A percentile compares a stretch with the other conserved stretches of the same genome.
Conservation (phyloP, 768 basidiomycete species). For the Kondoa subrosea region DNA sequence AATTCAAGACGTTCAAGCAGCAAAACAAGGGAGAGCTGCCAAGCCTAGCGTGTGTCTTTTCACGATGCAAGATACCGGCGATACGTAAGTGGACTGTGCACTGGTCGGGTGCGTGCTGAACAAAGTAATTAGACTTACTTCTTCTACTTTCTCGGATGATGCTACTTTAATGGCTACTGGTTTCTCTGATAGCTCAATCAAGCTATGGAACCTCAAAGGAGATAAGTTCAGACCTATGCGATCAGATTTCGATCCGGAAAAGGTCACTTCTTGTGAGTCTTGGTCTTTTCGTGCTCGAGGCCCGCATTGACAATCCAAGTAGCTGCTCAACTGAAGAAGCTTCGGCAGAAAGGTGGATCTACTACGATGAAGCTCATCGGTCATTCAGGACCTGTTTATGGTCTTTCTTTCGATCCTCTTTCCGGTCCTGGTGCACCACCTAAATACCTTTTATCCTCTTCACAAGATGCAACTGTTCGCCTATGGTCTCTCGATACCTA, state of each 20-base stretch:
- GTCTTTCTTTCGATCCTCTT: constrained; percentile 79
- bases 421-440: constrained; percentile 73
- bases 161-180: constrained; percentile 84
- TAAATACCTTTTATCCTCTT: constrained; percentile 71
- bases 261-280: constrained; percentile 52
- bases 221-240: constrained; percentile 62
- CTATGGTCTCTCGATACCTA: constrained; percentile 93
- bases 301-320: too few species aligned
- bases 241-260: constrained; percentile 53
- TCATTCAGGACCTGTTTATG: constrained; percentile 91
- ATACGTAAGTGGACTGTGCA: constrained; percentile 48
- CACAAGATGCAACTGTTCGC: constrained; percentile 76
- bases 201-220: constrained; percentile 86
- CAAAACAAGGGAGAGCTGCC: constrained; percentile 39
- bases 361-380: constrained; percentile 89
- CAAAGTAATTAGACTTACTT: constrained; percentile 46
- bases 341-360: constrained; percentile 31
- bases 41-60: constrained; percentile 89
- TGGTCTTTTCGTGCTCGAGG: too few species aligned
- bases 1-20: constrained; percentile 37
- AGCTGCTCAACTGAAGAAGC: constrained; percentile 47
- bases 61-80: constrained; percentile 83
- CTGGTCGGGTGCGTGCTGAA: not conserved
- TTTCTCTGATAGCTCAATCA: constrained; percentile 85
- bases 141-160: constrained; percentile 75